Evolutionary conservation across 345 rosid genomes (phyloP).

Genomic region (Reutealis trisperma): DNA sequence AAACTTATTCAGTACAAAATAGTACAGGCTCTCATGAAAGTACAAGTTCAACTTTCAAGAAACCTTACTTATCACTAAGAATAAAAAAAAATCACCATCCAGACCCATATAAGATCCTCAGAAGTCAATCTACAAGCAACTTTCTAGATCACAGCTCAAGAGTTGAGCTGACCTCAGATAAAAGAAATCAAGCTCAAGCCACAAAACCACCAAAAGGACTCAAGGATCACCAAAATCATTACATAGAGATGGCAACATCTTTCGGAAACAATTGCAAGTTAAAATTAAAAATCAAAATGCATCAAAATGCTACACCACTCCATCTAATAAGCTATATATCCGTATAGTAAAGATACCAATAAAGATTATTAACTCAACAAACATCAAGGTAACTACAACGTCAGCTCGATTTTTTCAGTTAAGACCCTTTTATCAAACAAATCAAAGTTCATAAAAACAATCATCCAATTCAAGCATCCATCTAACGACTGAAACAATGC

Average conservation of each 20-base stretch:
- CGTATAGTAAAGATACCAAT: not conserved
- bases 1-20: not conserved
- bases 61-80: not conserved
- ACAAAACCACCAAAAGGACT: not conserved
- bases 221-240: not conserved
- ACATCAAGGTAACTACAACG: constrained; percentile 3
- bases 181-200: not conserved
- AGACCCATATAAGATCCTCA: not conserved
- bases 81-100: not conserved
- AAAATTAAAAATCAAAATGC: not conserved
- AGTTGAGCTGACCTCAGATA: not conserved
- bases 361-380: not conserved
- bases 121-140: not conserved
- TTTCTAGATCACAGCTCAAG: not conserved
- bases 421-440: not conserved
- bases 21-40: not conserved
- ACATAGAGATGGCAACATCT: not conserved
- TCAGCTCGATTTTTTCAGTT: not conserved
- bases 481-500: not conserved
- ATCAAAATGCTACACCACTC: not conserved
- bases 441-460: not conserved
- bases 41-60: not conserved
- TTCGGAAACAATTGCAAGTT: not conserved
- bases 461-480: not conserved
- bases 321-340: not conserved